Percentiles rank a stretch among this genome's conserved stretches.
phyloP scores from a whole-genome alignment of 495 filamentous ascomycete genomes.

The Recurvomyces mirabilis region DNA sequence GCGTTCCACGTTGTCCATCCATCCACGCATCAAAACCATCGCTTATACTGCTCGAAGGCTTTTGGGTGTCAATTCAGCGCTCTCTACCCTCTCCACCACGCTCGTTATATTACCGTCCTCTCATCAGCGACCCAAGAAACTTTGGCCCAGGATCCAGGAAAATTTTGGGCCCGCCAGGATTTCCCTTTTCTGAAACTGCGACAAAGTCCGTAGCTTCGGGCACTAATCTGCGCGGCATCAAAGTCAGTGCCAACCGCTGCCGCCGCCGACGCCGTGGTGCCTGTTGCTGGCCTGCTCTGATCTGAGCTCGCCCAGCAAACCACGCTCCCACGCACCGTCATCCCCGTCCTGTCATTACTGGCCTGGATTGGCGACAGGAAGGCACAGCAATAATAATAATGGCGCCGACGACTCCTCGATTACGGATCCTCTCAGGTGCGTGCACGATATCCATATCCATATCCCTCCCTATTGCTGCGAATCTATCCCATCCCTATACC shows the following conservation, averaged over 20 bases:
- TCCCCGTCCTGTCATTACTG: neutral
- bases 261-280: neutral
- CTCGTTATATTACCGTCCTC: neutral
- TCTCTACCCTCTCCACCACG: neutral
- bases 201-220: too few species aligned
- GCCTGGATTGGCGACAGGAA: constrained; percentile 1
- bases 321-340: neutral
- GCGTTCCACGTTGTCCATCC: neutral
- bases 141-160: too few species aligned
- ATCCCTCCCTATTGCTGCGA: neutral
- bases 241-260: neutral
- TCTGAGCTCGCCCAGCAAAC: neutral
- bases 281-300: too few species aligned
- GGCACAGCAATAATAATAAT: constrained; percentile 11
- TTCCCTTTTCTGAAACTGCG: too few species aligned
- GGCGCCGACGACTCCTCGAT: constrained; percentile 19
- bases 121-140: neutral
- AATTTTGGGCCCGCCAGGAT: too few species aligned
- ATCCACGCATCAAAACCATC: neutral
- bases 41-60: neutral
- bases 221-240: too few species aligned
- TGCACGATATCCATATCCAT: neutral
- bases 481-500: too few species aligned
- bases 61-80: constrained; percentile 1
- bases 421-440: constrained; percentile 23